A percentile compares a stretch with the other conserved stretches of the same genome.
Conservation (phyloP, 1,139 yeast genomes). For the Pichia sp. region DNA sequence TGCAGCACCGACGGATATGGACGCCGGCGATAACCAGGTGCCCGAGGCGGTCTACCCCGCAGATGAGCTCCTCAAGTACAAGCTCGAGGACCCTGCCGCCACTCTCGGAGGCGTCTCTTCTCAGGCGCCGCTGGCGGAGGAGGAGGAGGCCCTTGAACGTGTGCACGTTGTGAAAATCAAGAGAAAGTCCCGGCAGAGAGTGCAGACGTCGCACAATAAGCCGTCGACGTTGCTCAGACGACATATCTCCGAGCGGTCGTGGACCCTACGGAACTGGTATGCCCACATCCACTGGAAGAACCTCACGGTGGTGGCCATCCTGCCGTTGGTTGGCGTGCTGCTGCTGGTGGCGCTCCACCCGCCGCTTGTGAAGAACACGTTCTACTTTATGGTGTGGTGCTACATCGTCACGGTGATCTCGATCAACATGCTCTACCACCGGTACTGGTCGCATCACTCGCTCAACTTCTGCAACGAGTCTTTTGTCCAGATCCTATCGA, state of each 20-base stretch:
- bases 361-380: constrained; percentile 26
- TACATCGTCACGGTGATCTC: constrained; percentile 41
- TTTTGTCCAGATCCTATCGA: constrained; percentile 43
- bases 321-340: constrained; percentile 31
- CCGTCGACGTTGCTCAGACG: constrained; percentile 24
- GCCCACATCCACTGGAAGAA: constrained; percentile 37
- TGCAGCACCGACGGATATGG: background rate
- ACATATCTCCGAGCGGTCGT: constrained; percentile 33
- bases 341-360: constrained; percentile 19
- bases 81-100: constrained; percentile 13
- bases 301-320: constrained; percentile 24
- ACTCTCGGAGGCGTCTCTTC: too few species aligned
- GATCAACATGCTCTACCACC: constrained; percentile 57
- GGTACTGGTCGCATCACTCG: constrained; percentile 61
- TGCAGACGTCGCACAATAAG: constrained; percentile 20
- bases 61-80: constrained; percentile 27
- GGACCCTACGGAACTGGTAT: constrained; percentile 38
- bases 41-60: constrained; percentile 26
- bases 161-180: constrained; percentile 17
- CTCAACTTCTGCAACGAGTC: constrained; percentile 36
- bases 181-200: constrained; percentile 19
- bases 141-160: background rate
- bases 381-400: constrained; percentile 36
- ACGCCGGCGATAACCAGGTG: background rate
- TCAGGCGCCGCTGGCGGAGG: too few species aligned